Percentiles rank a stretch among this genome's conserved stretches.
phyloP scores from a whole-genome alignment of 1,284 basidiomycete species.

The Melampsora americana region DNA sequence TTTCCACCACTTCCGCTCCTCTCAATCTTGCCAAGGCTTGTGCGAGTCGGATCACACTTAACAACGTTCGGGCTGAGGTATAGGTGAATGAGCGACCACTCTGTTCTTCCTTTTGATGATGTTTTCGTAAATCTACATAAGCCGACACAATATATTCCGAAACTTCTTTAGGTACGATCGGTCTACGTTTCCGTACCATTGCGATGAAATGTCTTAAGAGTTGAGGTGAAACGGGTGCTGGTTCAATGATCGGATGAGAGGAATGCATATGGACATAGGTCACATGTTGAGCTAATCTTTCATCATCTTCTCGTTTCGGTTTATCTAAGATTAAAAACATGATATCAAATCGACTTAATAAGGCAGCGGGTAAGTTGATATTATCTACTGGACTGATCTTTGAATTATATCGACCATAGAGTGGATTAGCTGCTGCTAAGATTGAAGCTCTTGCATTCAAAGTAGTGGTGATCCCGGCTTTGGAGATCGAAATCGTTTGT shows the following conservation, averaged over 20 bases:
- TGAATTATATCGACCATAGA: constrained; percentile 96
- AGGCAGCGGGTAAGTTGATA: constrained; percentile 95
- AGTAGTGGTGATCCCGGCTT: constrained; percentile 97
- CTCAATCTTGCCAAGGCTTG: constrained; percentile 91
- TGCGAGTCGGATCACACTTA: constrained; percentile 87
- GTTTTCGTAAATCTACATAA: constrained; percentile 89
- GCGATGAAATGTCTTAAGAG: constrained; percentile 97
- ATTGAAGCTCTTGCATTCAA: constrained; percentile 98
- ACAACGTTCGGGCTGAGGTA: constrained; percentile 92
- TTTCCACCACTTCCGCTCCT: constrained; percentile 73
- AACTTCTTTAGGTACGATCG: constrained; percentile 77
- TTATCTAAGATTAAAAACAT: constrained; percentile 97
- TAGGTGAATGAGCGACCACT: constrained; percentile 87
- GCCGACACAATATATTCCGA: constrained; percentile 92
- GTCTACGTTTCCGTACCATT: constrained; percentile 80
- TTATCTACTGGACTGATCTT: constrained; percentile 97
- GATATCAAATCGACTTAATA: constrained; percentile 92
- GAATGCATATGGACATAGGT: constrained; percentile 98
- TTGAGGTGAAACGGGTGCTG: constrained; percentile 71
- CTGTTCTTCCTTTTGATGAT: constrained; percentile 83
- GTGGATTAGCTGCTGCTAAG: constrained; percentile 93
- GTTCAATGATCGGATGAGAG: constrained; percentile 70
- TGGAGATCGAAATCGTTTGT: constrained; percentile 98
- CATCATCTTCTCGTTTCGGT: constrained; percentile 88
- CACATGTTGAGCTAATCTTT: constrained; percentile 92